Evolutionary conservation across 2,329 filamentous ascomycete genomes (phyloP).

Genomic region (Emergomyces orientalis): DNA sequence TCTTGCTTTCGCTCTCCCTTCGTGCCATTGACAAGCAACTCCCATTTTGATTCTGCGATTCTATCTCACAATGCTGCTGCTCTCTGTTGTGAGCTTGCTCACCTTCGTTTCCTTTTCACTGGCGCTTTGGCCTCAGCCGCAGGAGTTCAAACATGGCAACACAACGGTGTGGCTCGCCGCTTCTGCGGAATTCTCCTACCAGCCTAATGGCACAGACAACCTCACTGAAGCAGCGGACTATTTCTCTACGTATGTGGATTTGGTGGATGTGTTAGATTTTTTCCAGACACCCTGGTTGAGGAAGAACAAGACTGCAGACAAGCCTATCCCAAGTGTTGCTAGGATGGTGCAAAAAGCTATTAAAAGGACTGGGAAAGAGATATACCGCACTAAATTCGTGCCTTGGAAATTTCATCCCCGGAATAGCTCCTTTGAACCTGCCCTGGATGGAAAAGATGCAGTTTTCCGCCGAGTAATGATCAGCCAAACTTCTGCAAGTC

Average conservation of each 20-base stretch:
- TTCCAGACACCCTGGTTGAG: conserved; percentile 5
- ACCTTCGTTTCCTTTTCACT: conserved; percentile 1
- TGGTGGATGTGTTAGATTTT: conserved; percentile 1
- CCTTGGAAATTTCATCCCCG: conserved; percentile 26
- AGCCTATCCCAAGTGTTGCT: conserved; percentile 12
- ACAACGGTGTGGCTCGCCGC: conserved; percentile 13
- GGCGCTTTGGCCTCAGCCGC: conserved; percentile 15
- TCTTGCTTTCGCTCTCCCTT: neutral
- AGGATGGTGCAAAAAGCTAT: conserved; percentile 18
- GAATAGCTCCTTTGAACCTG: conserved; percentile 20
- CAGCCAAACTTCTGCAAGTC: conserved; percentile 10
- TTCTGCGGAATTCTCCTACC: conserved; percentile 12
- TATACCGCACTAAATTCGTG: conserved; percentile 20
- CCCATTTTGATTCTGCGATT: neutral
- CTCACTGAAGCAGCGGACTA: neutral
- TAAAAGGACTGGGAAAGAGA: conserved; percentile 15
- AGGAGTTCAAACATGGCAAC: conserved; percentile 13
- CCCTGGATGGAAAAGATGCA: neutral
- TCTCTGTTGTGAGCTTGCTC: neutral
- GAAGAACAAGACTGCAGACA: neutral
- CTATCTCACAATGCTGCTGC: conserved; percentile 2
- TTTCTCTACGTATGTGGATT: conserved; percentile 3
- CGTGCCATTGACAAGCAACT: neutral
- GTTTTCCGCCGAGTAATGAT: conserved; percentile 20
- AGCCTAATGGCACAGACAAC: neutral